phyloP scores from a whole-genome alignment of 2,329 filamentous ascomycete genomes.

The Epichloe baconii region DNA sequence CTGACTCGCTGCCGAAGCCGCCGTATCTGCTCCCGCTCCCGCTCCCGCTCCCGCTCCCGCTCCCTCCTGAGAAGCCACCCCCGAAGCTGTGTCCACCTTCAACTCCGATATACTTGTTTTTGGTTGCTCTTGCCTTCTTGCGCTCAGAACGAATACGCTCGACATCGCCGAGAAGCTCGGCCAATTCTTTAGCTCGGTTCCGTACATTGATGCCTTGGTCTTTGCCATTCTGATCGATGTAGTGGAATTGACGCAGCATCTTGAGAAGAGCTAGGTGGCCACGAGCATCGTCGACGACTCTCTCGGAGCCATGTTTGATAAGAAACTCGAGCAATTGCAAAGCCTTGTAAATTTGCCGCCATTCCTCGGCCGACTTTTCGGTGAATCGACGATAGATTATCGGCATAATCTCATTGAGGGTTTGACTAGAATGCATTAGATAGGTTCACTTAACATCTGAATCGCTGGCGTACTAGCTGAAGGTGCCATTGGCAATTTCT shows the following conservation, averaged over 20 bases:
- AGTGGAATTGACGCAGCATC: conserved; percentile 98
- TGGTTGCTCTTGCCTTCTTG: conserved; percentile 83
- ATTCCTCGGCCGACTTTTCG: conserved; percentile 95
- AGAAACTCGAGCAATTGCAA: conserved; percentile 94
- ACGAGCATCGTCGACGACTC: conserved; percentile 92
- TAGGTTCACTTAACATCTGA: conserved; percentile 4
- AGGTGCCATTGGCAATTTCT: conserved; percentile 94
- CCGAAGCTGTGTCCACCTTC: conserved; percentile 63
- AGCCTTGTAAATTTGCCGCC: conserved; percentile 98
- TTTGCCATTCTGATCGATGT: conserved; percentile 89
- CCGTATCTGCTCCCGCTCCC: conserved; percentile 59
- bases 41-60: conserved; percentile 33
- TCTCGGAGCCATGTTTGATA: conserved; percentile 94
- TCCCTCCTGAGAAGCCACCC: conserved; percentile 33
- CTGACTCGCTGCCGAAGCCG: conserved; percentile 82
- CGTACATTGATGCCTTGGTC: conserved; percentile 97
- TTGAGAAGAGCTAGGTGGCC: conserved; percentile 91
- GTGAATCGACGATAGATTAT: conserved; percentile 99
- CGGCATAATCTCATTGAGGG: conserved; percentile 98
- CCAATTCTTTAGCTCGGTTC: conserved; percentile 89
- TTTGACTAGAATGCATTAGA: conserved; percentile 49
- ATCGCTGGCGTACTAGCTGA: conserved; percentile 69
- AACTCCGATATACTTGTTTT: conserved; percentile 91
- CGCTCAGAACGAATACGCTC: conserved; percentile 69
- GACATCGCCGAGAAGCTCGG: conserved; percentile 85